A percentile compares a stretch with the other conserved stretches of the same genome.
phyloP scores from a whole-genome alignment of 1,284 basidiomycete genomes.

The Leccinum fallax region DNA sequence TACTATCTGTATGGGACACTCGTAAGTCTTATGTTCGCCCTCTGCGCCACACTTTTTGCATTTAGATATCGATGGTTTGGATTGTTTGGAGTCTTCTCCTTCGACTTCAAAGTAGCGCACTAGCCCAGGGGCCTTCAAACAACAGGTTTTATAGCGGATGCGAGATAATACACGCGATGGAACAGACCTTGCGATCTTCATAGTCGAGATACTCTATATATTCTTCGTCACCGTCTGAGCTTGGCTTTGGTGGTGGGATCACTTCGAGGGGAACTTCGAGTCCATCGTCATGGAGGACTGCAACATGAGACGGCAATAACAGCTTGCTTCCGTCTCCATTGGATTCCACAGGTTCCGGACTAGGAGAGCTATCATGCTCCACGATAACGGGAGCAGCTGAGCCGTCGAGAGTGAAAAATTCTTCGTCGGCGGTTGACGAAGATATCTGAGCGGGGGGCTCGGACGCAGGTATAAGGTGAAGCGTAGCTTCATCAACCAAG shows the following conservation, averaged over 20 bases:
- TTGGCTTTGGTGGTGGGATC: conserved; percentile 39
- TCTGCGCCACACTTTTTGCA: conserved; percentile 77
- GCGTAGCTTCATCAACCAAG: not conserved
- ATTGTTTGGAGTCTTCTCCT: conserved; percentile 39
- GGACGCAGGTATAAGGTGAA: conserved; percentile 7
- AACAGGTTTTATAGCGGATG: conserved; percentile 12
- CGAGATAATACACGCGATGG: not conserved
- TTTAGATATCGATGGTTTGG: conserved; percentile 48
- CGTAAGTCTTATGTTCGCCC: conserved; percentile 62
- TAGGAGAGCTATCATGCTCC: conserved; percentile 1
- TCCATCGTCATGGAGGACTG: conserved; percentile 43
- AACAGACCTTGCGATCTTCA: conserved; percentile 59
- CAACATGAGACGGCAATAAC: conserved; percentile 67
- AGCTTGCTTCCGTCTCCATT: conserved; percentile 36
- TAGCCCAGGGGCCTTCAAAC: conserved; percentile 42
- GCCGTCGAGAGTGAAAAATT: conserved; percentile 59
- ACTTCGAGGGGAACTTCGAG: conserved; percentile 46
- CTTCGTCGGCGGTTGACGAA: conserved; percentile 18
- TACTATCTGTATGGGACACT: conserved; percentile 71
- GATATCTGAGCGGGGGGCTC: conserved; percentile 1
- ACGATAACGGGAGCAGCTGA: conserved; percentile 37
- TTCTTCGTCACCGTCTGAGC: conserved; percentile 50
- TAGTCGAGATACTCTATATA: conserved; percentile 77
- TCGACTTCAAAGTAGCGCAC: conserved; percentile 64
- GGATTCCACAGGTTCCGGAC: conserved; percentile 7